Evolutionary conservation across 1,284 basidiomycete genomes (phyloP).

Genomic region (Golubevia pallescens): DNA sequence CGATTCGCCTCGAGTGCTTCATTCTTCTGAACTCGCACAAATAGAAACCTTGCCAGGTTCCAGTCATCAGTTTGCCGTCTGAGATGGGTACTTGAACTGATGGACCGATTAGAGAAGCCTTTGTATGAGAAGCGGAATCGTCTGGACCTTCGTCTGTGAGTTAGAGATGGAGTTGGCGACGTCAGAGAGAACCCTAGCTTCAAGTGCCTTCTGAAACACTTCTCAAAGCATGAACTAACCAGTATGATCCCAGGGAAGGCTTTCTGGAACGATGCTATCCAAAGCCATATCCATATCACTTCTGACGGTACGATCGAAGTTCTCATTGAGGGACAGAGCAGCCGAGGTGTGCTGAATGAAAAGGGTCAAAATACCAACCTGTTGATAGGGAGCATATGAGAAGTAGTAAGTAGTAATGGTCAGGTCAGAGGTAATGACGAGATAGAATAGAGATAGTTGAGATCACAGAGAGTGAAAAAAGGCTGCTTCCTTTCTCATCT

Average conservation of each 20-base stretch:
- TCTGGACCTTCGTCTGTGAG: conserved; percentile 6
- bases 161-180: not conserved
- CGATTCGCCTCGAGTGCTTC: conserved; percentile 41
- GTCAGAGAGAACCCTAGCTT: not conserved
- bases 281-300: conserved; percentile 64
- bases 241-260: conserved; percentile 59
- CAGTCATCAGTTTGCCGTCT: conserved; percentile 46
- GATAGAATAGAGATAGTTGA: no score
- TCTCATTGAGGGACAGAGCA: conserved; percentile 55
- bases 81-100: conserved; percentile 57
- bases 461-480: no score
- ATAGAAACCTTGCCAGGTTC: conserved; percentile 51
- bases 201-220: no score
- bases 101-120: conserved; percentile 55
- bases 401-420: no score
- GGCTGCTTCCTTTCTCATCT: no score
- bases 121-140: conserved; percentile 55
- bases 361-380: conserved; percentile 26
- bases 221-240: no score
- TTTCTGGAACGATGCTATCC: conserved; percentile 60
- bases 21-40: conserved; percentile 43
- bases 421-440: no score
- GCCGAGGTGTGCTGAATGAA: conserved; percentile 62
- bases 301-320: conserved; percentile 61
- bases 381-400: no score